phyloP scores from a whole-genome alignment of 257 asterid genomes.

The Solanum ahanhuiri region DNA sequence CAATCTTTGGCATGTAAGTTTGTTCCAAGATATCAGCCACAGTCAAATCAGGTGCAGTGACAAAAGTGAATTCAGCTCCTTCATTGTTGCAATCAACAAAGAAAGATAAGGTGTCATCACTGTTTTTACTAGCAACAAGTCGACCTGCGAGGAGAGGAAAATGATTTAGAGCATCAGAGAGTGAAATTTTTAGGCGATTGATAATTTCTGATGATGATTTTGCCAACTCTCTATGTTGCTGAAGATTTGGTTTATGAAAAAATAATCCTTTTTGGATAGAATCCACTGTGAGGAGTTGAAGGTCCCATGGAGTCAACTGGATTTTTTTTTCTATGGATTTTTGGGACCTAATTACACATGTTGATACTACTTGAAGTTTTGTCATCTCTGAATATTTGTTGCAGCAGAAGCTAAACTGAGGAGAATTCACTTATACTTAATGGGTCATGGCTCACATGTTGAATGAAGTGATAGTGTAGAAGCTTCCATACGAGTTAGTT shows the following conservation, averaged over 20 bases:
- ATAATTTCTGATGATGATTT: background rate
- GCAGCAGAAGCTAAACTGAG: too few species aligned
- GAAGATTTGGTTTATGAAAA: slow-evolving; percentile 19
- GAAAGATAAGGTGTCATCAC: slow-evolving; percentile 5
- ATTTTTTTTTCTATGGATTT: background rate
- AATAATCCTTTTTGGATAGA: slow-evolving; percentile 33
- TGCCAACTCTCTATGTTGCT: background rate
- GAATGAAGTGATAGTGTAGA: too few species aligned
- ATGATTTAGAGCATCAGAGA: slow-evolving; percentile 29
- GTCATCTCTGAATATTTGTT: background rate
- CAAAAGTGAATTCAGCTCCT: slow-evolving; percentile 31
- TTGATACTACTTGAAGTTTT: slow-evolving; percentile 5
- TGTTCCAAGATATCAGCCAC: slow-evolving; percentile 15
- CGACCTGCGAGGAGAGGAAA: slow-evolving; percentile 57
- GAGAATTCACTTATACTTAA: too few species aligned
- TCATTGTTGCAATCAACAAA: slow-evolving; percentile 29
- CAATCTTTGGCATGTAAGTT: slow-evolving; percentile 5
- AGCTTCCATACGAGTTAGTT: too few species aligned
- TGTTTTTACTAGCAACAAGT: slow-evolving; percentile 4
- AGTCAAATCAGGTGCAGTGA: slow-evolving; percentile 3
- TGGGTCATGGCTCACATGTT: too few species aligned
- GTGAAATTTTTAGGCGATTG: slow-evolving; percentile 30
- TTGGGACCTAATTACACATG: background rate
- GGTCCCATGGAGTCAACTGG: slow-evolving; percentile 32
- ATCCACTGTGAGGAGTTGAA: slow-evolving; percentile 10